These are phyloP conservation scores for Incumbomyces lentus DNA, from an alignment of 2,329 filamentous ascomycete genomes.

Conservation along the genomic window DNA sequence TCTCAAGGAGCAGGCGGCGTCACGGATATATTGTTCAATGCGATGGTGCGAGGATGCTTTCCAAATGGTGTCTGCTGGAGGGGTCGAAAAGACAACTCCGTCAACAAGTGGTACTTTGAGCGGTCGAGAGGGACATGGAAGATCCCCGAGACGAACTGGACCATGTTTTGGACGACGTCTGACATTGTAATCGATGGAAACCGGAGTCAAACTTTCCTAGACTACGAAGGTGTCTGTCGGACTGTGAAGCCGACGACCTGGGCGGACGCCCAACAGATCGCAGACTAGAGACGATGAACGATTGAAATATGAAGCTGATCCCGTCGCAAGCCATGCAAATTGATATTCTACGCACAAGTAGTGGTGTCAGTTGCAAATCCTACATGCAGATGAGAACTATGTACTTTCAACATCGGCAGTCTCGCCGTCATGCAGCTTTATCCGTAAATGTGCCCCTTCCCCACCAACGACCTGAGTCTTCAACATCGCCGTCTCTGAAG, in stretches of 20 bases:
- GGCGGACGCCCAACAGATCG: slow-evolving; percentile 32
- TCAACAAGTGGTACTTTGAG: slow-evolving; percentile 99
- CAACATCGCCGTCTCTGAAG: too few species aligned
- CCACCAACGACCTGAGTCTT: too few species aligned
- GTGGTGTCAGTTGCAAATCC: too few species aligned
- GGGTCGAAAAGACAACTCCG: slow-evolving; percentile 79
- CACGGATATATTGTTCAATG: slow-evolving; percentile 90
- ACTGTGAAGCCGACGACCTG: slow-evolving; percentile 43
- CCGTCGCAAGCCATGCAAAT: too few species aligned
- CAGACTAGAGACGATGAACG: too few species aligned
- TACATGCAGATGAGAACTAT: too few species aligned
- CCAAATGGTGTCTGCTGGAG: slow-evolving; percentile 86
- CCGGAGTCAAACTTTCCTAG: slow-evolving; percentile 46
- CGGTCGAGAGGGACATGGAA: slow-evolving; percentile 74
- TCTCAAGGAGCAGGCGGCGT: slow-evolving; percentile 86
- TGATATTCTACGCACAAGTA: too few species aligned
- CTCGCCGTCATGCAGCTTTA: too few species aligned
- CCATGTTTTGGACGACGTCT: slow-evolving; percentile 95
- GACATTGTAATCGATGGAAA: slow-evolving; percentile 39
- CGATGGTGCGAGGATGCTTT: slow-evolving; percentile 85
- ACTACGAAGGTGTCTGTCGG: slow-evolving; percentile 68
- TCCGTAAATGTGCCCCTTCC: too few species aligned
- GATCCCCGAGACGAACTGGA: slow-evolving; percentile 74
- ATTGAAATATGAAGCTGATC: too few species aligned
- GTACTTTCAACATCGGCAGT: too few species aligned